Conservation (phyloP, 805 yeast species). For the Brettanomyces naardenensis region DNA sequence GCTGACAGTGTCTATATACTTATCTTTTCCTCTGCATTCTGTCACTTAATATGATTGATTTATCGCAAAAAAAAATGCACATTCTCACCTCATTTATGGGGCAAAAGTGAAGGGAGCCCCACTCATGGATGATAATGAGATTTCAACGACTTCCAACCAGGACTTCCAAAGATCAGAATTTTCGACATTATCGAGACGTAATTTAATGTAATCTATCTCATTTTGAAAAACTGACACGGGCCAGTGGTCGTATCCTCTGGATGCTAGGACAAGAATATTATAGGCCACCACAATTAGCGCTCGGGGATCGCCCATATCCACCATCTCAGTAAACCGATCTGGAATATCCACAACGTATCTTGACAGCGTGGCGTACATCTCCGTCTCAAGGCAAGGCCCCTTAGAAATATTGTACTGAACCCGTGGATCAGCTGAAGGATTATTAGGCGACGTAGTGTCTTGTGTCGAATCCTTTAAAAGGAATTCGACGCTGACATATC, state of each 20-base stretch:
- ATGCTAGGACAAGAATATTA: constrained; percentile 11
- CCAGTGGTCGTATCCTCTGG: constrained; percentile 6
- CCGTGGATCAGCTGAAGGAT: background rate
- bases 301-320: constrained; percentile 13
- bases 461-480: background rate
- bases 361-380: constrained; percentile 9
- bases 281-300: constrained; percentile 15
- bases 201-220: constrained; percentile 8
- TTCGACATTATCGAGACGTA: constrained; percentile 3
- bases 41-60: no score
- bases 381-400: constrained; percentile 13
- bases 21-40: background rate
- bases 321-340: constrained; percentile 7
- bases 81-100: background rate
- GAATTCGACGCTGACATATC: background rate
- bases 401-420: background rate
- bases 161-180: constrained; percentile 7
- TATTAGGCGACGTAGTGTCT: background rate
- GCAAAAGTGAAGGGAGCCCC: no score
- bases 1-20: no score
- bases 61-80: background rate
- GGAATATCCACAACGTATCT: constrained; percentile 10
- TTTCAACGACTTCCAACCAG: no score
- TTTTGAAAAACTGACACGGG: constrained; percentile 1
- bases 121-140: no score